Evolutionary conservation across 2,329 filamentous ascomycete genomes (phyloP).

Genomic region (Colletotrichum musae): DNA sequence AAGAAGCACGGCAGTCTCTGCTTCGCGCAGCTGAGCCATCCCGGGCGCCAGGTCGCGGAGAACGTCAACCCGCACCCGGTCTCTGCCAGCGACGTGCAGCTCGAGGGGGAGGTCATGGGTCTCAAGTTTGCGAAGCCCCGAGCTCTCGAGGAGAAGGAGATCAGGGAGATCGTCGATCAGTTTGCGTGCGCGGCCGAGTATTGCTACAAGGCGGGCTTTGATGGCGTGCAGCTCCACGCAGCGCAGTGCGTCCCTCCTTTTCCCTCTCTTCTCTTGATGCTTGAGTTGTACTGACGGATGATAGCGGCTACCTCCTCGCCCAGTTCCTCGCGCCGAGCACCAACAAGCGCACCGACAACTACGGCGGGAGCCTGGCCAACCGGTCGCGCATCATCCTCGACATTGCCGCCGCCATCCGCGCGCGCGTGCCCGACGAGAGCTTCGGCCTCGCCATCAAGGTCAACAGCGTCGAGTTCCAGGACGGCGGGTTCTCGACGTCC

Average conservation of each 20-base stretch:
- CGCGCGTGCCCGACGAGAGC: constrained; percentile 45
- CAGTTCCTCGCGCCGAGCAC: constrained; percentile 59
- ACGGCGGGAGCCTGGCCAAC: constrained; percentile 63
- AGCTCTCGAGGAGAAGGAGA: constrained; percentile 65
- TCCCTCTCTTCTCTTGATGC: neutral
- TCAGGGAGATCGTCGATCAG: constrained; percentile 65
- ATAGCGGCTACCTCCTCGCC: constrained; percentile 60
- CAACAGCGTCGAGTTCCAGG: constrained; percentile 70
- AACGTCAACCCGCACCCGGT: constrained; percentile 54
- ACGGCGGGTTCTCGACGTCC: constrained; percentile 64
- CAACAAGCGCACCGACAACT: constrained; percentile 61
- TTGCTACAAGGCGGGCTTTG: constrained; percentile 69
- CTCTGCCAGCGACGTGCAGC: constrained; percentile 56
- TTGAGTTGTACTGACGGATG: neutral
- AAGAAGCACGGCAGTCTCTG: constrained; percentile 69
- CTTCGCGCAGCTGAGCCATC: constrained; percentile 74
- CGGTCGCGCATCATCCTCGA: constrained; percentile 62
- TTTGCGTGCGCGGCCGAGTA: constrained; percentile 72
- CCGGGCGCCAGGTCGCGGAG: constrained; percentile 66
- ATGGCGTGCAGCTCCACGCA: constrained; percentile 61
- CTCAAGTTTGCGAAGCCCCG: constrained; percentile 67
- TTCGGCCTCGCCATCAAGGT: constrained; percentile 71
- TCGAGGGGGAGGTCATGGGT: constrained; percentile 57
- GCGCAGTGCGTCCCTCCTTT: constrained; percentile 52
- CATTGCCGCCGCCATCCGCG: constrained; percentile 57